Evolutionary conservation across 2,329 filamentous ascomycete genomes (phyloP).

Genomic region (Alternaria incomplexa): DNA sequence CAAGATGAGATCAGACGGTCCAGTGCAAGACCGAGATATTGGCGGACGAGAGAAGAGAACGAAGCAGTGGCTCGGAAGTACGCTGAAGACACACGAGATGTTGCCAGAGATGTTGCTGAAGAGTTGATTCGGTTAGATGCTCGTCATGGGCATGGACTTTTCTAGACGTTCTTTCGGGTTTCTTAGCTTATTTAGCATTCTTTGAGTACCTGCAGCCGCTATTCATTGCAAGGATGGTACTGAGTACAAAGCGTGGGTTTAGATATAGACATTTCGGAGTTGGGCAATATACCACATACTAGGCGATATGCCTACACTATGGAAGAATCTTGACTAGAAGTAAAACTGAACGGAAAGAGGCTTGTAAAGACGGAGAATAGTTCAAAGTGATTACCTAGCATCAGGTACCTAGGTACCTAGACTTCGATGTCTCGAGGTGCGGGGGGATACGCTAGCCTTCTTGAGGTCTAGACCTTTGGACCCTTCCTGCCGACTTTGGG

Average conservation of each 20-base stretch:
- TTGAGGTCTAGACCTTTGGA: not conserved
- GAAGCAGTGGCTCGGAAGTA: constrained; percentile 11
- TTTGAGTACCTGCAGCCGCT: not conserved
- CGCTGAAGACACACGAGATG: constrained; percentile 13
- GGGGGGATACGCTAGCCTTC: not conserved
- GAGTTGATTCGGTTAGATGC: constrained; percentile 6
- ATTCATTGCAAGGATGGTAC: not conserved
- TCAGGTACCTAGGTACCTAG: not conserved
- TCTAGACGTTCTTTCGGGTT: not conserved
- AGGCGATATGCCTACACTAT: not conserved
- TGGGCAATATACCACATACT: not conserved
- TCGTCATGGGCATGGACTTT: not conserved
- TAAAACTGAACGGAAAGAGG: not conserved
- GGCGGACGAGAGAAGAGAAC: constrained; percentile 19
- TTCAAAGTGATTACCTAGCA: not conserved
- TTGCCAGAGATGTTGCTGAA: constrained; percentile 10
- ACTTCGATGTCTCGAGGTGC: not conserved
- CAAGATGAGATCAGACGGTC: constrained; percentile 11
- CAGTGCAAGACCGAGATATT: constrained; percentile 15
- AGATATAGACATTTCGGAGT: not conserved
- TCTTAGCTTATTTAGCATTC: too few species aligned
- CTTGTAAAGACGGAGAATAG: not conserved
- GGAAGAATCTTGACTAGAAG: not conserved
- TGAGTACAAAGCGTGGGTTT: not conserved
- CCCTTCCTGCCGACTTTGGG: not conserved